Evolutionary conservation across 805 yeast species (phyloP).

Genomic region (Teunomyces kruisii): DNA sequence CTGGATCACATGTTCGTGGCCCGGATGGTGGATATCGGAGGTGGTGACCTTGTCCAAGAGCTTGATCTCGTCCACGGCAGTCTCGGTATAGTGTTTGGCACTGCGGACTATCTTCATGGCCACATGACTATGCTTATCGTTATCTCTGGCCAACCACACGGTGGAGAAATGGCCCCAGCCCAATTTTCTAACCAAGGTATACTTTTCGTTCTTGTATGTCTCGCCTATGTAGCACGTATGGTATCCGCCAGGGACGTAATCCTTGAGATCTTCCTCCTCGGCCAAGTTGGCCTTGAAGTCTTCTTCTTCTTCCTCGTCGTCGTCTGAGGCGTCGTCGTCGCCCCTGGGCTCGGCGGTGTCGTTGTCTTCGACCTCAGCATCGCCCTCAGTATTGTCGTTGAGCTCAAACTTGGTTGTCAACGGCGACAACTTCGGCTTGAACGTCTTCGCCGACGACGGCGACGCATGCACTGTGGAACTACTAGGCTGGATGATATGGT

Average conservation of each 20-base stretch:
- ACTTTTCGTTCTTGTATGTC: slow-evolving; percentile 69
- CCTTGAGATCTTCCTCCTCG: slow-evolving; percentile 83
- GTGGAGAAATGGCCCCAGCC: slow-evolving; percentile 99
- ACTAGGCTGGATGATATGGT: slow-evolving; percentile 22
- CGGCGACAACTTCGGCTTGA: slow-evolving; percentile 38
- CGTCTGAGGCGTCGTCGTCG: slow-evolving; percentile 9
- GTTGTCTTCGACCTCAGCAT: slow-evolving; percentile 7
- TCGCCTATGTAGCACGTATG: slow-evolving; percentile 95
- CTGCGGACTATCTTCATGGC: slow-evolving; percentile 94
- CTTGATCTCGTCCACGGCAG: slow-evolving; percentile 91
- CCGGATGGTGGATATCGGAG: slow-evolving; percentile 67
- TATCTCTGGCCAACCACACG: slow-evolving; percentile 81
- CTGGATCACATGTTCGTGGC: slow-evolving; percentile 77
- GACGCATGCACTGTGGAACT: slow-evolving; percentile 31
- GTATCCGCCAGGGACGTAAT: slow-evolving; percentile 91
- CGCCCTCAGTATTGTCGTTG: slow-evolving; percentile 6
- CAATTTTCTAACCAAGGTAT: slow-evolving; percentile 78
- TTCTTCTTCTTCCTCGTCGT: slow-evolving; percentile 23
- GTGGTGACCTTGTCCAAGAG: slow-evolving; percentile 66
- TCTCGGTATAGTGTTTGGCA: slow-evolving; percentile 87
- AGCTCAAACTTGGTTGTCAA: slow-evolving; percentile 35
- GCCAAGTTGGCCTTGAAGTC: slow-evolving; percentile 29
- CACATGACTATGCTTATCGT: slow-evolving; percentile 64
- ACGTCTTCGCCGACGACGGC: slow-evolving; percentile 32
- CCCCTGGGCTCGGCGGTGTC: slow-evolving; percentile 7